Evolutionary conservation across 2,329 filamentous ascomycete genomes (phyloP).

Genomic region (Talaromyces sp.): DNA sequence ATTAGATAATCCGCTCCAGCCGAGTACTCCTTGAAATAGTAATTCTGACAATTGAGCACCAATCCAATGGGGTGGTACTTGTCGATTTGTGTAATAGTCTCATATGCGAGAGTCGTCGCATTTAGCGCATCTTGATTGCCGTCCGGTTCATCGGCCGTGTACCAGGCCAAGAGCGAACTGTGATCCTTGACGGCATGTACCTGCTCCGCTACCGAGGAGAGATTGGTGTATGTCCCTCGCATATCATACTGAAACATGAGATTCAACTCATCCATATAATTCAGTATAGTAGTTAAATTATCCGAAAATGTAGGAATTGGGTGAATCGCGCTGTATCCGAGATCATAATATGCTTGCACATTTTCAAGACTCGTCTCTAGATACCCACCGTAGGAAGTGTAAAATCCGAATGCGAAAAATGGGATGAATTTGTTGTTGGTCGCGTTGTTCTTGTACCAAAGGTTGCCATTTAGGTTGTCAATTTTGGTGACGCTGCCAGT

Average conservation of each 20-base stretch:
- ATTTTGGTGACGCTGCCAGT: constrained; percentile 16
- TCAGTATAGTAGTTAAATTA: constrained; percentile 13
- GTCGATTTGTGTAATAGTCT: constrained; percentile 11
- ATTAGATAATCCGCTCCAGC: constrained; percentile 15
- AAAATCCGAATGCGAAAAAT: constrained; percentile 16
- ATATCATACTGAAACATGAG: constrained; percentile 18
- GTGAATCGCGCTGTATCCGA: constrained; percentile 16
- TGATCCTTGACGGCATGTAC: constrained; percentile 13
- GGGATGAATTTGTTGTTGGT: constrained; percentile 11
- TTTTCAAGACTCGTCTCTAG: constrained; percentile 13
- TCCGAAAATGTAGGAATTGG: constrained; percentile 13
- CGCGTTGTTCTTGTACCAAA: constrained; percentile 11
- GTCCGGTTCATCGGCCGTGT: constrained; percentile 17
- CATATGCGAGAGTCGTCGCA: constrained; percentile 13
- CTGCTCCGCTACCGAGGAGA: constrained; percentile 12
- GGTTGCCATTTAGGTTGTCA: constrained; percentile 15
- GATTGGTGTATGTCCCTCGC: constrained; percentile 15
- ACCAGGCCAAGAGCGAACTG: constrained; percentile 10
- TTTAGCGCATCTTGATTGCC: constrained; percentile 13
- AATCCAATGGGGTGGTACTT: constrained; percentile 15
- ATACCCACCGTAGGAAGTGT: constrained; percentile 15
- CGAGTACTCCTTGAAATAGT: constrained; percentile 16
- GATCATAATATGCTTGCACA: constrained; percentile 15
- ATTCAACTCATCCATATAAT: constrained; percentile 17
- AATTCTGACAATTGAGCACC: constrained; percentile 16